phyloP scores from a whole-genome alignment of 164 flowering plant genomes.

The Cinnamomum micranthum region DNA sequence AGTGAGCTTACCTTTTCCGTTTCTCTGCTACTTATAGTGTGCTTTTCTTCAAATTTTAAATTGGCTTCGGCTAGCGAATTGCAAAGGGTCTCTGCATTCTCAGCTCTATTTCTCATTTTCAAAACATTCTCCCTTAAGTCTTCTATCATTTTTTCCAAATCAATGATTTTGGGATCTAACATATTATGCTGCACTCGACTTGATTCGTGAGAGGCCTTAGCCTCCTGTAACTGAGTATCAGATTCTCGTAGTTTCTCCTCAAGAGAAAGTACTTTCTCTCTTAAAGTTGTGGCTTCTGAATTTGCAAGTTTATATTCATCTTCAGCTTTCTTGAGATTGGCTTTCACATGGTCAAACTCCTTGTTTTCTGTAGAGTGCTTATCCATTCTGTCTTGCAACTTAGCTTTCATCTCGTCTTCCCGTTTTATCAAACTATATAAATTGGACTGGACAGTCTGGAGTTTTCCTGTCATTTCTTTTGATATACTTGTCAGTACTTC shows the following conservation, averaged over 20 bases:
- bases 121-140: conserved; percentile 35
- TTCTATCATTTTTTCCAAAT: conserved; percentile 39
- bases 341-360: conserved; percentile 12
- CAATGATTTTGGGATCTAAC: conserved; percentile 26
- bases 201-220: conserved; percentile 27
- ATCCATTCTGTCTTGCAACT: conserved; percentile 31
- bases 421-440: conserved; percentile 42
- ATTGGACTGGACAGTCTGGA: conserved; percentile 53
- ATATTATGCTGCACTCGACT: conserved; percentile 30
- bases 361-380: background rate
- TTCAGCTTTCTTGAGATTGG: conserved; percentile 31
- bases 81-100: conserved; percentile 46
- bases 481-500: conserved; percentile 56
- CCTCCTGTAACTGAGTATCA: conserved; percentile 28
- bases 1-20: conserved; percentile 43
- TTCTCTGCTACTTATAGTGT: conserved; percentile 40
- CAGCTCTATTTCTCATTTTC: conserved; percentile 42
- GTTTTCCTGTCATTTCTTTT: conserved; percentile 47
- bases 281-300: conserved; percentile 37
- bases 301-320: conserved; percentile 24
- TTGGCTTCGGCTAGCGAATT: conserved; percentile 40
- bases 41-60: conserved; percentile 47
- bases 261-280: conserved; percentile 43
- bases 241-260: conserved; percentile 43
- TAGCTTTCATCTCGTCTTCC: conserved; percentile 44